Base-by-base conservation (phyloP, 257 asterid species). In the Nicotiana obtusifolia region DNA sequence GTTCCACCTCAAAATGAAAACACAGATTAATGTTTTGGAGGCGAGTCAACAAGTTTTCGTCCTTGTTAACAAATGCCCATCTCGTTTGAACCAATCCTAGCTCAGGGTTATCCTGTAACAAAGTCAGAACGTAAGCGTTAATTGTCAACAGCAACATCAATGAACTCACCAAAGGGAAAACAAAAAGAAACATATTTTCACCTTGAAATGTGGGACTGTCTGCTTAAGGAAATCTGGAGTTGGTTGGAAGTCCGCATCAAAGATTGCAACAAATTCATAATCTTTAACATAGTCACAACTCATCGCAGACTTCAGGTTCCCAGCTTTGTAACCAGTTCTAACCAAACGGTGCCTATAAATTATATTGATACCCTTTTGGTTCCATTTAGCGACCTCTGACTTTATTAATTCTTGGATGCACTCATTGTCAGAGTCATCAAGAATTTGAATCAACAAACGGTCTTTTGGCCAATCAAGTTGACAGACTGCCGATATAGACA, bases 241-340 rank as follows among this genome's bases (percentile, higher is more conserved):
- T 7, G 97, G 97, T 56, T 89, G 97, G 82, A 92, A 92, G 83
- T 92, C 97, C 19, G 97, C 90, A n/a, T 92, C 97, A 22, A 92
- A 92, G 82, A 92, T 92, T 53, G 97, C 95, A 76, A 92, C 97
- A 19, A 84, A 92, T 78, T 92, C 93, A 28, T 89, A 92, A 35
- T 88, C 86, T 83, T 89, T 92, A 22, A 92, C 95, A 79, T 90
- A 92, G 59, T 88, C 95, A 67, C 92, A 92, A 66, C 88, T 78
- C 97, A 92, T 90, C 16, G 97, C 95, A 13, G 97, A 90, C 68
- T 89, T 89, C 80, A 92, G 91, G 80, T 92, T 92, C 83, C 97
- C 97, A 0, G 95, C 97, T 90, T 92, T 92, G 68, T 90, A 92
- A 41, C 97, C 97, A 1, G 93, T 89, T 81, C 97, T 86, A 81